These are phyloP conservation scores for Picea sitchensis DNA, from an alignment of 75 land plant genomes.

Conservation along the genomic window DNA sequence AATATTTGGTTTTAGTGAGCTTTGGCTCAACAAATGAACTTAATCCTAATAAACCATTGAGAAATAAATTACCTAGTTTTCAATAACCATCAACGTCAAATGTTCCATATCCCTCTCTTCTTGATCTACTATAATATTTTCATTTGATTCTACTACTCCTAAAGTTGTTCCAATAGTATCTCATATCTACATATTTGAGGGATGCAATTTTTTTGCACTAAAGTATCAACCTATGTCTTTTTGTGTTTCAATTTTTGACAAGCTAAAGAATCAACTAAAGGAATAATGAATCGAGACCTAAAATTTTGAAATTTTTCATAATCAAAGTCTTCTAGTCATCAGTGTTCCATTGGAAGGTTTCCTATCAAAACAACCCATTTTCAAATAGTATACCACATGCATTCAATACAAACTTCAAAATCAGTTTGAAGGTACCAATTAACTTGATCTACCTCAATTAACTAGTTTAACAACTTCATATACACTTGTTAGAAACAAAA, in stretches of 20 bases:
- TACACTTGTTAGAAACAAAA: neutral
- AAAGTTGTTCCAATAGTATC: constrained; percentile 73
- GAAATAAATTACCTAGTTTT: constrained; percentile 59
- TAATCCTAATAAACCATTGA: neutral
- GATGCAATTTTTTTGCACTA: neutral
- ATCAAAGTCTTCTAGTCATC: constrained; percentile 16
- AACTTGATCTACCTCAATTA: neutral
- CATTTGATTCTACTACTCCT: constrained; percentile 83
- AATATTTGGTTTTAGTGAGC: neutral
- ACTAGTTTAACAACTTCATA: neutral
- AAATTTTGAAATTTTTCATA: neutral
- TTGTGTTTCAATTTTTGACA: neutral
- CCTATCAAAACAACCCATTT: constrained; percentile 9
- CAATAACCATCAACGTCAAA: constrained; percentile 69
- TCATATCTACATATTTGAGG: constrained; percentile 32
- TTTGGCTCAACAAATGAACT: neutral
- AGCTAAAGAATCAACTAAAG: neutral
- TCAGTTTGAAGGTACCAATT: neutral
- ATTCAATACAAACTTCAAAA: neutral
- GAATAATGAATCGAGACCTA: neutral
- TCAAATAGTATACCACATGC: neutral
- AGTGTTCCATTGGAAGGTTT: constrained; percentile 32
- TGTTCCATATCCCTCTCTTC: constrained; percentile 88
- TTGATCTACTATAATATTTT: constrained; percentile 85
- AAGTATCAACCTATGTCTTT: neutral